A percentile compares a stretch with the other conserved stretches of the same genome.
Evolutionary conservation across 495 filamentous ascomycete genomes (phyloP).

Genomic region (Trichoderma asperelloides): DNA sequence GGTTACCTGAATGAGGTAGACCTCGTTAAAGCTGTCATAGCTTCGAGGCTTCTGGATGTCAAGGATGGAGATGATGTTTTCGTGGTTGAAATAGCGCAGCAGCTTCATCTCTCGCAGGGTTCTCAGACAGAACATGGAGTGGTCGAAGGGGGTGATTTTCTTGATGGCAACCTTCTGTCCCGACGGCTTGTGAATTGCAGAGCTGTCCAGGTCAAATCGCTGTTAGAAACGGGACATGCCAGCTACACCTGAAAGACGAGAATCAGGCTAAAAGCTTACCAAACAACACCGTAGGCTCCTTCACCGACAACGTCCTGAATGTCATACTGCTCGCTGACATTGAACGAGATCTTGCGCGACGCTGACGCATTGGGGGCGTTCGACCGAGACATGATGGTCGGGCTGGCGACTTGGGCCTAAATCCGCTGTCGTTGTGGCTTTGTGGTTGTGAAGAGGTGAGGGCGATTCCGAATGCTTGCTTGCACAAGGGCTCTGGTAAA

Average conservation of each 20-base stretch:
- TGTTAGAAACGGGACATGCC: conserved; percentile 13
- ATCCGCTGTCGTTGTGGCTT: conserved; percentile 2
- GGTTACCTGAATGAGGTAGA: conserved; percentile 93
- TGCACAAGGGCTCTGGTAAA: background rate
- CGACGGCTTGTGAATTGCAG: conserved; percentile 95
- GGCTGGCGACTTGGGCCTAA: conserved; percentile 3
- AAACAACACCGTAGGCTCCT: conserved; percentile 97
- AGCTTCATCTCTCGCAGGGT: conserved; percentile 99
- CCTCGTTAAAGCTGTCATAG: conserved; percentile 94
- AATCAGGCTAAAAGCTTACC: conserved; percentile 43
- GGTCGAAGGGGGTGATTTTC: conserved; percentile 98
- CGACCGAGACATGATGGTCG: conserved; percentile 29
- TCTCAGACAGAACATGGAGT: conserved; percentile 97
- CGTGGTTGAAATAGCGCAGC: conserved; percentile 97
- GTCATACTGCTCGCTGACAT: conserved; percentile 98
- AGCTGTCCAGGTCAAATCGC: conserved; percentile 46
- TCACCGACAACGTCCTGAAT: conserved; percentile 99
- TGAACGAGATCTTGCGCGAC: conserved; percentile 98
- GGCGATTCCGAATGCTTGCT: background rate
- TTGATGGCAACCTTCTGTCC: conserved; percentile 99
- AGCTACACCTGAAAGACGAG: background rate
- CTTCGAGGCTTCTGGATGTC: conserved; percentile 97
- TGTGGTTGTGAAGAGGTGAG: background rate
- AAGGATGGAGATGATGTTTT: conserved; percentile 99
- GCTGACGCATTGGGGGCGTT: conserved; percentile 36